Evolutionary conservation across 148 eudicot species (phyloP).

Genomic region (Rhododendron griersonianum): DNA sequence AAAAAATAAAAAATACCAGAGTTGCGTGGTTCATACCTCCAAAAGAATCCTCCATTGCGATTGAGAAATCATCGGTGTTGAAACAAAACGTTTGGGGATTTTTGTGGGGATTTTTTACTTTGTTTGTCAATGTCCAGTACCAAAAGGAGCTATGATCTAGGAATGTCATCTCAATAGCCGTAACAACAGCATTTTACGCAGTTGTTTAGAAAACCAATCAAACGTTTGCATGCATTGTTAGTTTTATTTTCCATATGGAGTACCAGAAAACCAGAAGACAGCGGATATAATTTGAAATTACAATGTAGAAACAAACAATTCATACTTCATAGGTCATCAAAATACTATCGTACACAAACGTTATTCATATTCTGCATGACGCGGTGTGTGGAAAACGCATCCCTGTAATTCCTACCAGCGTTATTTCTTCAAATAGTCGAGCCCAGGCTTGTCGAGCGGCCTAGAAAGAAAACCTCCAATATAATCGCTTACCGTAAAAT

Average conservation of each 20-base stretch:
- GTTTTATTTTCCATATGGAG: background rate
- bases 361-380: background rate
- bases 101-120: too few species aligned
- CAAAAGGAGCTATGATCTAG: background rate
- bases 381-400: background rate
- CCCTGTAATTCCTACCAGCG: background rate
- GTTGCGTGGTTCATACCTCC: too few species aligned
- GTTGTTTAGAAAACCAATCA: background rate
- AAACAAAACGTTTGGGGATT: too few species aligned
- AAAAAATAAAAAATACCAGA: too few species aligned
- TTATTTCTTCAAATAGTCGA: background rate
- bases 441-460: background rate
- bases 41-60: too few species aligned
- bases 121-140: background rate
- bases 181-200: background rate
- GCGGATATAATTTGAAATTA: background rate
- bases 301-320: background rate
- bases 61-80: too few species aligned
- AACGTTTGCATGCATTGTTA: background rate
- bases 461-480: background rate
- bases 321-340: background rate
- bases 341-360: background rate
- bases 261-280: background rate
- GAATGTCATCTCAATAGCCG: background rate
- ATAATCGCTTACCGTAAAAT: constrained; percentile 14